These are phyloP conservation scores for Corynascus novoguineensis DNA, from an alignment of 495 filamentous ascomycete genomes.

Conservation along the genomic window DNA sequence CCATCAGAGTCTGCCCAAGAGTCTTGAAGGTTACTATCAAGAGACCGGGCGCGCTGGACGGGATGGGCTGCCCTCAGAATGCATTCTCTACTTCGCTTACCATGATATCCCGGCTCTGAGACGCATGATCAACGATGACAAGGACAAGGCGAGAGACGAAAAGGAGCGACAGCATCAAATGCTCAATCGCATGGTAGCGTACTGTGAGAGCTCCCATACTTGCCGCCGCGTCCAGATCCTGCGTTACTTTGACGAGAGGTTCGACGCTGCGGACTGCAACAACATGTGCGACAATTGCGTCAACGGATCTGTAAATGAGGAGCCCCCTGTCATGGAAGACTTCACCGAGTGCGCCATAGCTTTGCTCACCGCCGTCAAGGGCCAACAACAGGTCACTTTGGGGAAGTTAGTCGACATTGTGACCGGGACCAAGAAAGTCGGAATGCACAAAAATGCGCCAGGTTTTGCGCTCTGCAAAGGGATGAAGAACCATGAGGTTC, in stretches of 20 bases:
- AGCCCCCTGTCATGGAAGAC: conserved; percentile 66
- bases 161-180: conserved; percentile 78
- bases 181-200: conserved; percentile 76
- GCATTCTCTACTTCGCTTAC: conserved; percentile 84
- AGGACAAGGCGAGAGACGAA: conserved; percentile 38
- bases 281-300: conserved; percentile 81
- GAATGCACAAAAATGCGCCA: conserved; percentile 21
- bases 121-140: conserved; percentile 76
- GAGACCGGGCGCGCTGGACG: conserved; percentile 93
- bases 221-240: conserved; percentile 86
- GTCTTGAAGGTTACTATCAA: conserved; percentile 96
- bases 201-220: conserved; percentile 79
- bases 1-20: conserved; percentile 86
- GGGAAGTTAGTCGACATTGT: conserved; percentile 48
- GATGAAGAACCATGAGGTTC: conserved; percentile 43
- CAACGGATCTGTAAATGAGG: conserved; percentile 43
- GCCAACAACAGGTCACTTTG: conserved; percentile 47
- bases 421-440: conserved; percentile 38
- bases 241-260: conserved; percentile 84
- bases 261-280: conserved; percentile 64
- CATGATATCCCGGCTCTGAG: conserved; percentile 56
- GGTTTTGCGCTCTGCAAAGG: conserved; percentile 41
- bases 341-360: conserved; percentile 66
- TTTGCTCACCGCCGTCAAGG: conserved; percentile 60
- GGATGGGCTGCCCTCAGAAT: conserved; percentile 80